phyloP scores from a whole-genome alignment of 306 rosid species.

The Cucumis hystrix region DNA sequence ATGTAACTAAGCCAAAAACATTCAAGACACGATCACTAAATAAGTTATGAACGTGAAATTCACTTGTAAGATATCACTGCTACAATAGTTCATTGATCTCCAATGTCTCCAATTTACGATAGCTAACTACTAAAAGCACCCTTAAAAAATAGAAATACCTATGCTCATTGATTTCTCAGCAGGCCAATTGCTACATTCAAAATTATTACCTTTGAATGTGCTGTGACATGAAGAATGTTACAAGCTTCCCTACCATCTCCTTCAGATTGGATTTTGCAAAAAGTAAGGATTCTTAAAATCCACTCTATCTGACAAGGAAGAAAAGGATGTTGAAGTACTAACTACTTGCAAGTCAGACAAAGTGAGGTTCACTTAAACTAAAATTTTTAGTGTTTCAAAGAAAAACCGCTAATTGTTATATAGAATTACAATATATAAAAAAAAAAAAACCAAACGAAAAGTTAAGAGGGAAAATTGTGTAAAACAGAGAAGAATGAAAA shows the following conservation, averaged over 20 bases:
- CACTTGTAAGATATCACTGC: background rate
- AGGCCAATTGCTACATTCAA: conserved; percentile 2
- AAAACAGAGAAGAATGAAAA: background rate
- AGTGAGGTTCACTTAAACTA: background rate
- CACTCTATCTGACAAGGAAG: background rate
- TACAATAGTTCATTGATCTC: background rate
- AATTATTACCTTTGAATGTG: conserved; percentile 56
- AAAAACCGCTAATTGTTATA: background rate
- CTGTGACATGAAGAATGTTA: conserved; percentile 63
- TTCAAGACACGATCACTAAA: too few species aligned
- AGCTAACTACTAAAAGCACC: background rate
- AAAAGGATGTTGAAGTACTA: background rate
- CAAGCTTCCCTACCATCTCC: conserved; percentile 72
- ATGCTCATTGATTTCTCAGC: background rate
- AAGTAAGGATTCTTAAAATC: conserved; percentile 1
- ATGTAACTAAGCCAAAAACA: too few species aligned
- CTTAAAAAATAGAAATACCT: background rate
- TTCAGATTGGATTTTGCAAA: conserved; percentile 58
- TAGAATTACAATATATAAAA: background rate
- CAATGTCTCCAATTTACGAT: background rate
- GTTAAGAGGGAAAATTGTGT: background rate
- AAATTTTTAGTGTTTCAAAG: background rate
- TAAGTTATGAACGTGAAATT: background rate
- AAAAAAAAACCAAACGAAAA: background rate
- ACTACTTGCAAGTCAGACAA: background rate